Conservation (phyloP, 768 basidiomycete species). For the Mycena crocata region DNA sequence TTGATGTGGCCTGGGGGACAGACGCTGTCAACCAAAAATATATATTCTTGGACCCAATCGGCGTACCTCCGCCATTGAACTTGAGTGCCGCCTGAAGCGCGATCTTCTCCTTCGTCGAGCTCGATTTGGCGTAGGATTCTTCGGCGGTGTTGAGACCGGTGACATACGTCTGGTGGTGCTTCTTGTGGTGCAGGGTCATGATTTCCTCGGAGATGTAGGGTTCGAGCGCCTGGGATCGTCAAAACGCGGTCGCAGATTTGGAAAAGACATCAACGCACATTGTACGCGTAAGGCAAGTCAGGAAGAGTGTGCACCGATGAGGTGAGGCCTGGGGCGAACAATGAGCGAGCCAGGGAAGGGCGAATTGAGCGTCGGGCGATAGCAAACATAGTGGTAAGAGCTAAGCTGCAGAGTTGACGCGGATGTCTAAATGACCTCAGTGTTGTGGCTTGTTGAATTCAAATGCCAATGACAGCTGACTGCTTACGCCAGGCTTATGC, state of each 20-base stretch:
- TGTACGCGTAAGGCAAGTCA: conserved; percentile 81
- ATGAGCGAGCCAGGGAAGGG: conserved; percentile 58
- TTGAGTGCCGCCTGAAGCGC: conserved; percentile 91
- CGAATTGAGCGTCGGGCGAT: conserved; percentile 56
- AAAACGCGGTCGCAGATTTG: conserved; percentile 2
- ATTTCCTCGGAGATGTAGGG: conserved; percentile 92
- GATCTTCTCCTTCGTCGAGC: conserved; percentile 80
- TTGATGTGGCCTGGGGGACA: conserved; percentile 82
- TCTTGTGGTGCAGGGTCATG: conserved; percentile 93
- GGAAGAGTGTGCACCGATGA: conserved; percentile 80
- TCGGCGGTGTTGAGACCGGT: conserved; percentile 95
- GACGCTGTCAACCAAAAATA: conserved; percentile 5
- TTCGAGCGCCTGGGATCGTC: conserved; percentile 73
- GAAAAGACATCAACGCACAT: conserved; percentile 58
- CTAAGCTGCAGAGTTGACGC: neutral
- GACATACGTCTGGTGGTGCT: conserved; percentile 95
- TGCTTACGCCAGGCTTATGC: too few relatives aligned
- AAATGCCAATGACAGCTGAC: too few relatives aligned
- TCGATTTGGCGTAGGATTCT: conserved; percentile 76
- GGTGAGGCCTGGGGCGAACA: conserved; percentile 53
- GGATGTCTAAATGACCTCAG: conserved; percentile 7
- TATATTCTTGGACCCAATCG: neutral
- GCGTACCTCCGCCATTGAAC: conserved; percentile 93
- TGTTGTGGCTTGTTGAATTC: too few relatives aligned
- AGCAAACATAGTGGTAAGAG: conserved; percentile 59